These are phyloP conservation scores for Monosporascus sp. DNA, from an alignment of 2,329 filamentous ascomycete species.

Conservation along the genomic window DNA sequence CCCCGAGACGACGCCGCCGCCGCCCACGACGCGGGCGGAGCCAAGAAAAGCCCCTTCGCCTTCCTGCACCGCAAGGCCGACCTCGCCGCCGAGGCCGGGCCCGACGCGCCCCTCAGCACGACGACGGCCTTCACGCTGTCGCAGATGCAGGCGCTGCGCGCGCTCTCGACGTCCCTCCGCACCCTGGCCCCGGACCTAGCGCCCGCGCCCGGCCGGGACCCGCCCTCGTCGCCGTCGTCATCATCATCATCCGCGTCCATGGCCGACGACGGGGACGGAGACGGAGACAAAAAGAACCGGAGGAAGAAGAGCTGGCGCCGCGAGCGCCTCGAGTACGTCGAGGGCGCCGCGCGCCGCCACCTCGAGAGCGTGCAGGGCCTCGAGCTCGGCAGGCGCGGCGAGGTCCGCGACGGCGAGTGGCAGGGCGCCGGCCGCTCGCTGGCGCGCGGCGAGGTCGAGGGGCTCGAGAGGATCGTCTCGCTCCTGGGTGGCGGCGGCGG, in stretches of 20 bases:
- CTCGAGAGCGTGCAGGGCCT: constrained; percentile 65
- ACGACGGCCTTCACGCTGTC: constrained; percentile 74
- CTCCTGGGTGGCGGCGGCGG: constrained; percentile 33
- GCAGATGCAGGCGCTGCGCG: constrained; percentile 74
- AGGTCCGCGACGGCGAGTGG: constrained; percentile 61
- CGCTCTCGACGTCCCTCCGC: constrained; percentile 55
- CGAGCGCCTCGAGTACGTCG: constrained; percentile 76
- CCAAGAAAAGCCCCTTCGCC: constrained; percentile 35
- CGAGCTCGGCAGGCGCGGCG: constrained; percentile 56
- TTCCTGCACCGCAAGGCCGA: constrained; percentile 52
- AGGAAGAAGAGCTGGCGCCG: constrained; percentile 54
- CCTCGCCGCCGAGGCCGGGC: constrained; percentile 44
- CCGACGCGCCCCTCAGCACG: constrained; percentile 56
- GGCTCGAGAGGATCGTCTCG: constrained; percentile 45
- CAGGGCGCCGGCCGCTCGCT: constrained; percentile 48
- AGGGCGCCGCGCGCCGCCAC: constrained; percentile 70
- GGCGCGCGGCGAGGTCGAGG: constrained; percentile 49
- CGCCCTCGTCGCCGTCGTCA: neutral
- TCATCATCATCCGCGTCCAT: constrained; percentile 1
- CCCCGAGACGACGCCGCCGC: too few relatives aligned
- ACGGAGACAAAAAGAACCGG: constrained; percentile 22
- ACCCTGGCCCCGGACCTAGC: constrained; percentile 60
- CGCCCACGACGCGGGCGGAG: constrained; percentile 1
- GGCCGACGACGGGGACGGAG: constrained; percentile 22
- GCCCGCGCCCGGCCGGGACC: neutral